Evolutionary conservation across 345 rosid genomes (phyloP), one percentile per base, ranked within the genome.

Genomic region (Citrus sp.): DNA sequence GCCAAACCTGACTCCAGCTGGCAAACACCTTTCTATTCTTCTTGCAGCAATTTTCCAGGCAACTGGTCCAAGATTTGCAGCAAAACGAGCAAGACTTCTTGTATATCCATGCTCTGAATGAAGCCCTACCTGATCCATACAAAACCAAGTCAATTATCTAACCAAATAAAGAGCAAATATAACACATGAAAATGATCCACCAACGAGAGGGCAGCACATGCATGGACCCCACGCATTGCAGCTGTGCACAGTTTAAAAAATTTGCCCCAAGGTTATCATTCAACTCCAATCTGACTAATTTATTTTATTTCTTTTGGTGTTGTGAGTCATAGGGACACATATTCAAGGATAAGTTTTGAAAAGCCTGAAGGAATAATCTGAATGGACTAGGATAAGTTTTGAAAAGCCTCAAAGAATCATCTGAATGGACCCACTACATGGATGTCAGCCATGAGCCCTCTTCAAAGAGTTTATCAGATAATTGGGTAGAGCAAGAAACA

Each of bases 21-120:
- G 92, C 82, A 95, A 82, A 77, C 88, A 79, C 82, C 71, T 86
- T 67, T 87, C 89, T 72, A 91, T 91, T 76, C 81, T 89, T 68
- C 51, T 85, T 5, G 89, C 82, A 49, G 98, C 98, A 21, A 86
- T 73, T 83, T 82, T 87, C 97, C 94, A 93, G 79, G 86, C 90
- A 77, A 76, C 81, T 40, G 93, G 88, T 63, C 98, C 96, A 42
- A 95, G 82, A 74, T 81, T 86, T 25, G 96, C 92, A 63, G 98
- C 94, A 76, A 84, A 95, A 38, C 92, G 92, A 77, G 98, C 92
- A 40, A 93, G 80, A 83, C 98, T 93, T 78, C 91, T 90, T 30
- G 94, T 91, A 67, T 93, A 95, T 18, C 95, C 92, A 75, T 88
- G 86, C 74, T 91, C 98, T n/a, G 89, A 24, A 58, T 84, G 89